Evolutionary conservation across 2,329 filamentous ascomycete species (phyloP).

Genomic region (Bipolaris victoriae): DNA sequence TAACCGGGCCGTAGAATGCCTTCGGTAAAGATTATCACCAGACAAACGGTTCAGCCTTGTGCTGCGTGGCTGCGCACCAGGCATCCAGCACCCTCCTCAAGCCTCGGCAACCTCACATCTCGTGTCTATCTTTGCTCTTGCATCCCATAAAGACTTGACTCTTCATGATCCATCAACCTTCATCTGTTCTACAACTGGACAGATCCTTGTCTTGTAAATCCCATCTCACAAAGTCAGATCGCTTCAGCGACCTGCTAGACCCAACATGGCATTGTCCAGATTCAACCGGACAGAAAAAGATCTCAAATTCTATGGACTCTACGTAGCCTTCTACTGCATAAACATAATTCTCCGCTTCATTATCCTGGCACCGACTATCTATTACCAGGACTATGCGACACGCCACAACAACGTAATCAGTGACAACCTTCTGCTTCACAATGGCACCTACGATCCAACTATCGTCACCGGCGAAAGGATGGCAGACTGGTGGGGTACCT

Average conservation of each 20-base stretch:
- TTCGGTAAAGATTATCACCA: background rate
- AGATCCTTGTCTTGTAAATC: background rate
- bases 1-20: background rate
- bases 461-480: slow-evolving; percentile 18
- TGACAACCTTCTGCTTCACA: slow-evolving; percentile 15
- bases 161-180: background rate
- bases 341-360: slow-evolving; percentile 11
- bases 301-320: background rate
- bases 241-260: background rate
- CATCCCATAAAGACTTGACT: background rate
- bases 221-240: background rate
- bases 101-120: background rate
- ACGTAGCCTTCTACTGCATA: background rate
- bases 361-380: slow-evolving; percentile 3
- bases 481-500: slow-evolving; percentile 13
- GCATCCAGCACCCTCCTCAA: background rate
- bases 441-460: slow-evolving; percentile 17
- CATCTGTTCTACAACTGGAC: background rate
- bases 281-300: too few species aligned
- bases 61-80: background rate
- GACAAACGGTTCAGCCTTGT: slow-evolving; percentile 1
- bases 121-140: background rate
- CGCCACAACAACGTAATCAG: slow-evolving; percentile 16
- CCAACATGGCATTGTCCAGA: background rate
- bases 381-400: slow-evolving; percentile 1